Conservation (phyloP, 1,139 yeast genomes). For the Suhomyces maxii region DNA sequence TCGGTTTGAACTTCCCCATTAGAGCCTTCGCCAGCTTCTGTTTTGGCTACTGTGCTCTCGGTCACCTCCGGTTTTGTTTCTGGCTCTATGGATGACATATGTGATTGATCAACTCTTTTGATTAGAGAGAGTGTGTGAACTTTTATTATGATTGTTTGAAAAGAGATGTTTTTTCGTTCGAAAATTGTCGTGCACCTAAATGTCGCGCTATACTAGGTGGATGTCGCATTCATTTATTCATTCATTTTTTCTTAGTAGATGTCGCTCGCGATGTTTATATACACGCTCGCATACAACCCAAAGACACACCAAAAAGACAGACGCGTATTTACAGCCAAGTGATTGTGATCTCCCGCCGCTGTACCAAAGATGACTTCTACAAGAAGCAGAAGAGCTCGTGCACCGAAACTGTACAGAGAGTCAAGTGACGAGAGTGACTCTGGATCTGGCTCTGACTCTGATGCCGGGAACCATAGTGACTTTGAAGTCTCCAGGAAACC, state of each 20-base stretch:
- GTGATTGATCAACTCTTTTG: constrained; percentile 4
- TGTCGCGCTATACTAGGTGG: not conserved
- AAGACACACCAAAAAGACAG: too few relatives aligned
- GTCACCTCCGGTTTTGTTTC: constrained; percentile 17
- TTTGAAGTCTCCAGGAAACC: constrained; percentile 5
- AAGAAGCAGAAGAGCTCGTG: constrained; percentile 12
- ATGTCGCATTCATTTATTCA: too few relatives aligned
- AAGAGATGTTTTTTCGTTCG: constrained; percentile 8
- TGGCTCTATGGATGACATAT: constrained; percentile 9
- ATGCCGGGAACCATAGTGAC: constrained; percentile 8
- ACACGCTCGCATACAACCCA: not conserved
- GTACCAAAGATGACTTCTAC: constrained; percentile 1
- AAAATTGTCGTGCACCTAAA: not conserved
- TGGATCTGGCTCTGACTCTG: constrained; percentile 8
- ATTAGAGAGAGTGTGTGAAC: not conserved
- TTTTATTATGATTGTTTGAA: constrained; percentile 1
- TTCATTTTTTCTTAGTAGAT: too few relatives aligned
- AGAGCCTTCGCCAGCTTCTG: constrained; percentile 8
- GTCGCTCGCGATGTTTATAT: too few relatives aligned
- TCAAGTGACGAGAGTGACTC: constrained; percentile 10
- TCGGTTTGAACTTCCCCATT: constrained; percentile 17
- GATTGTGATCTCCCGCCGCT: not conserved
- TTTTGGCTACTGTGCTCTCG: constrained; percentile 9
- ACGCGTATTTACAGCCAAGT: constrained; percentile 8
- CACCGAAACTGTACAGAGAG: constrained; percentile 4